Base-by-base conservation (phyloP, 2,329 filamentous ascomycete species). In the Colletotrichum plurivorum region DNA sequence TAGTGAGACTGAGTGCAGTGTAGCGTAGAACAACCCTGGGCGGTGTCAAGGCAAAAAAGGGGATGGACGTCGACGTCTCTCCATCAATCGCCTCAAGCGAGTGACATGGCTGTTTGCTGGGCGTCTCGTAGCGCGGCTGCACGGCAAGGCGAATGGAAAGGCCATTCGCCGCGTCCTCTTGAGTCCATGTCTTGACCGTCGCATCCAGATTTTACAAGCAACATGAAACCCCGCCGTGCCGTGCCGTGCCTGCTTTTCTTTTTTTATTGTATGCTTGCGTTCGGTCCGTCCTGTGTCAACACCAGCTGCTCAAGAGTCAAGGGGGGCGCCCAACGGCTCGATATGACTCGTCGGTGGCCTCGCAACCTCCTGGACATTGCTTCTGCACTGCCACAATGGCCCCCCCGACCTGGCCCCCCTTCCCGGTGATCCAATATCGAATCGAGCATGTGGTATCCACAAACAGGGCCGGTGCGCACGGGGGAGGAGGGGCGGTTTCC, bases 381-480 rank as follows among this genome's bases (percentile, higher is more conserved):
- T 65, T 60, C 46, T 60, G 62, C 62, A 66, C 66, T 69, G 66
- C 66, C 66, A 65, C 49, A 55, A 18, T 60, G 25, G 18, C 31
- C 31, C 27, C 27, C 31, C 31, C 22, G 22, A 5, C 22, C 22
- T 25, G 22, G 22, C 22, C 31, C 10, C 31, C 31, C 31, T 36
- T 49, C 18, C 49, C 54, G 55, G 60, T 48, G 55, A 67, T 52
- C 36, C 58, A 39, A 25, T 43, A n/a, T n/a, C n/a, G 10, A 5
- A 56, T 56, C 45, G 18, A 56, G 52, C 2, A 46, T 25, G 12
- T 36, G 31, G 59, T 31, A 60, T 52, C 66, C 62, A 60, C 66
- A 56, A 51, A 69, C 62, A 60, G 49, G 55, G 55, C 62, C 66
- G 49, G 43, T 55, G 41, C 18, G 55, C 49, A 36, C 31, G 43